Evolutionary conservation across 495 filamentous ascomycete genomes (phyloP).

Genomic region (Talaromyces adpressus): DNA sequence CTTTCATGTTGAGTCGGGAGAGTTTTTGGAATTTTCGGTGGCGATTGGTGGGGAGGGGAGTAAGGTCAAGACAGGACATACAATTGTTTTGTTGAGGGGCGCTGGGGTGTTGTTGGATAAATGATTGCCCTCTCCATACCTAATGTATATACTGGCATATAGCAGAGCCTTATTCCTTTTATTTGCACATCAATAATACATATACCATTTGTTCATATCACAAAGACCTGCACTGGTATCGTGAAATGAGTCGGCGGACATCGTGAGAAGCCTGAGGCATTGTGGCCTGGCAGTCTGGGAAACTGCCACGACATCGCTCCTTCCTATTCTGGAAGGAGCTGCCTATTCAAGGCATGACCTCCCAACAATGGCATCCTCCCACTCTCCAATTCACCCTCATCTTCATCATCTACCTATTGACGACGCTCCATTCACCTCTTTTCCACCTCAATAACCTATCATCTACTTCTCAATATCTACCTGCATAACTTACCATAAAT

Average conservation of each 20-base stretch:
- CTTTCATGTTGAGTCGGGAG: constrained; percentile 86
- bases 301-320: not conserved
- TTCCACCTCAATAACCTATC: not conserved
- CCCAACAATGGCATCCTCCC: not conserved
- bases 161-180: not conserved
- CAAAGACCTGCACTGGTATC: not conserved
- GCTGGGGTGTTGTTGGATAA: constrained; percentile 55
- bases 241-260: not conserved
- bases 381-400: not conserved
- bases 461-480: not conserved
- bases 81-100: constrained; percentile 79
- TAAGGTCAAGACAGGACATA: constrained; percentile 69
- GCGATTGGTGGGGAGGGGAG: constrained; percentile 50
- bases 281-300: not conserved
- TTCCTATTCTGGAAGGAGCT: not conserved
- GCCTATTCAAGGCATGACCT: not conserved
- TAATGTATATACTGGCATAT: not conserved
- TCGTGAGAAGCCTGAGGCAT: not conserved
- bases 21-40: constrained; percentile 79
- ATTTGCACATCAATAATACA: not conserved
- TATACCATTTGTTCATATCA: not conserved
- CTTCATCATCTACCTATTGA: not conserved
- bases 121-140: constrained; percentile 9
- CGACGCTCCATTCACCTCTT: not conserved
- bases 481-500: not conserved